Evolutionary conservation across 768 basidiomycete species (phyloP).

Genomic region (Lenzites betulinus): DNA sequence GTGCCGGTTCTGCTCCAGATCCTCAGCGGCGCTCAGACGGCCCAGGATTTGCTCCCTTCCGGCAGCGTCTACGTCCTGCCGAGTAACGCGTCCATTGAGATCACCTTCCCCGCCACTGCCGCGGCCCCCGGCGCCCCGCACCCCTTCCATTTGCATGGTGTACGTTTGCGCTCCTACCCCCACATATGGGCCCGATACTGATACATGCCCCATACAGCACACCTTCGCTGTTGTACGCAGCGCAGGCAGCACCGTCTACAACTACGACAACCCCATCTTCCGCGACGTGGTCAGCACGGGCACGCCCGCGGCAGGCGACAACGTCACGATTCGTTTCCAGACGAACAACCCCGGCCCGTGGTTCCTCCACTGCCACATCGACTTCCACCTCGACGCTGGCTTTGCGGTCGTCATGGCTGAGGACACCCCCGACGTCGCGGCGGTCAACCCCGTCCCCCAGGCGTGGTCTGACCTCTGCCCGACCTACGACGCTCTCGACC

Average conservation of each 20-base stretch:
- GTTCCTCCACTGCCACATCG: conserved; percentile 36
- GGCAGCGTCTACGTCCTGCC: conserved; percentile 51
- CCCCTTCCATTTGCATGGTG: conserved; percentile 49
- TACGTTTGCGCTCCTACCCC: conserved; percentile 23
- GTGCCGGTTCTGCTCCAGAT: conserved; percentile 53
- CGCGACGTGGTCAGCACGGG: conserved; percentile 35
- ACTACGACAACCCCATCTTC: conserved; percentile 38
- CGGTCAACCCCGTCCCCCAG: conserved; percentile 21
- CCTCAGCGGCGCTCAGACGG: conserved; percentile 42
- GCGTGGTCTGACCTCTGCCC: conserved; percentile 22
- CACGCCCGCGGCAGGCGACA: conserved; percentile 15
- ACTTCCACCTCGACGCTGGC: conserved; percentile 36
- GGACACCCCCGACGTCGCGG: conserved; percentile 27
- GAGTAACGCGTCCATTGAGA: conserved; percentile 45
- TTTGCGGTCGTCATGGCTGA: conserved; percentile 47
- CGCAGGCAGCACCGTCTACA: conserved; percentile 34
- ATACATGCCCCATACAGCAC: conserved; percentile 30
- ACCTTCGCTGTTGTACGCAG: conserved; percentile 40
- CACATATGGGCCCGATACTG: not conserved
- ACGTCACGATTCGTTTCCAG: conserved; percentile 29
- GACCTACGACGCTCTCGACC: conserved; percentile 18
- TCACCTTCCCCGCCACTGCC: conserved; percentile 43
- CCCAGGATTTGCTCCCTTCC: conserved; percentile 41
- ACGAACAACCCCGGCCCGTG: conserved; percentile 67
- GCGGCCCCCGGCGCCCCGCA: conserved; percentile 27